Evolutionary conservation across 2,329 filamentous ascomycete species (phyloP).

Genomic region (Pseudogymnoascus sp.): DNA sequence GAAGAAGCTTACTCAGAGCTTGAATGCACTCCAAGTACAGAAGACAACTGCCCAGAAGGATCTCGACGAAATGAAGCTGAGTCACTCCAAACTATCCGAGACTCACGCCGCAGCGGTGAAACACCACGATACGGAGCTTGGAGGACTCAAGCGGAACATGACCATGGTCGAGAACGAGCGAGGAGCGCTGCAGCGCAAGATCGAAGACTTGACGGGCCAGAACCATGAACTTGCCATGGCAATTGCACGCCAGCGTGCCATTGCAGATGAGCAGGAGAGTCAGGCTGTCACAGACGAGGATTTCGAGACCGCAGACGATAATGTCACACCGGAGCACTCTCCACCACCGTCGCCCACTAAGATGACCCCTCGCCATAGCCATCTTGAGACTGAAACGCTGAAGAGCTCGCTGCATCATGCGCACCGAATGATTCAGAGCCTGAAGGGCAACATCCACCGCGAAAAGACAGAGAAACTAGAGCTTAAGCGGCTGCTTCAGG

Average conservation of each 20-base stretch:
- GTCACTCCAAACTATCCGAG: constrained; percentile 68
- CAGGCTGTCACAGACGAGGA: constrained; percentile 52
- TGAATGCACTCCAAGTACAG: constrained; percentile 62
- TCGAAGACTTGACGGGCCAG: constrained; percentile 79
- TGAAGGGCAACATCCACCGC: constrained; percentile 88
- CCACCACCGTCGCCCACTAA: constrained; percentile 87
- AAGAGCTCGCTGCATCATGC: constrained; percentile 91
- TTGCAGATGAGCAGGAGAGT: constrained; percentile 56
- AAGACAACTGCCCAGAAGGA: constrained; percentile 75
- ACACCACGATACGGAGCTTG: constrained; percentile 81
- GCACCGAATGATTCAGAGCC: constrained; percentile 90
- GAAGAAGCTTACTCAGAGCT: constrained; percentile 64
- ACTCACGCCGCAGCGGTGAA: constrained; percentile 70
- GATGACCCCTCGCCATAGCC: constrained; percentile 78
- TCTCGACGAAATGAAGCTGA: constrained; percentile 78
- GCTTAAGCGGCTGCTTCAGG: constrained; percentile 87
- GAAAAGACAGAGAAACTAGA: constrained; percentile 99
- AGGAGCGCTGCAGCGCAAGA: constrained; percentile 66
- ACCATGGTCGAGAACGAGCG: constrained; percentile 71
- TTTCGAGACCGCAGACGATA: constrained; percentile 56
- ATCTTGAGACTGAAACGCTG: constrained; percentile 90
- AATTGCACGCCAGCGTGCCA: constrained; percentile 63
- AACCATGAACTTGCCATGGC: constrained; percentile 86
- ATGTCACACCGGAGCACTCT: constrained; percentile 76
- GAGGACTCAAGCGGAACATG: constrained; percentile 71